phyloP scores from a whole-genome alignment of 78 protist genomes.

The Dictyostelium citrinum region DNA sequence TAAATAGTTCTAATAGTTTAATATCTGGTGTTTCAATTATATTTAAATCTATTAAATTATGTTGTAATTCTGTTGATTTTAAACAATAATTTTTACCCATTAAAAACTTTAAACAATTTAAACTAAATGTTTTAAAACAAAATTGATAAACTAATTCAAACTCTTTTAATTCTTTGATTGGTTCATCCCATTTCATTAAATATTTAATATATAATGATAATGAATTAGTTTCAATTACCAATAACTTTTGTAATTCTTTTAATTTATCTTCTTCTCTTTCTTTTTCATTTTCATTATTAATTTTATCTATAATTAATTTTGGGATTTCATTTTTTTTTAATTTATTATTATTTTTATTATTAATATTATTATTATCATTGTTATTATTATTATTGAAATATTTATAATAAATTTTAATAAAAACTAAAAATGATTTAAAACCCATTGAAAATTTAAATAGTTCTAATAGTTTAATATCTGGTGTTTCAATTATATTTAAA shows the following conservation, averaged over 20 bases:
- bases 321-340: no score
- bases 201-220: background rate
- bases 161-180: background rate
- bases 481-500: background rate
- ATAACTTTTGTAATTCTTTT: background rate
- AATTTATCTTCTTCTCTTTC: background rate
- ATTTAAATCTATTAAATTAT: background rate
- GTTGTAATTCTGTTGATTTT: background rate
- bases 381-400: background rate
- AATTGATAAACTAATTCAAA: background rate
- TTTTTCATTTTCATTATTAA: background rate
- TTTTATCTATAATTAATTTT: background rate
- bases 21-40: background rate
- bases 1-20: background rate
- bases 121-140: background rate
- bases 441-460: background rate
- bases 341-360: no score
- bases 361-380: no score
- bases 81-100: background rate
- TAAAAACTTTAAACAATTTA: background rate
- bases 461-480: background rate
- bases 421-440: background rate
- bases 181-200: background rate
- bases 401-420: background rate
- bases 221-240: background rate